Percentiles rank a stretch among this genome's conserved stretches.
Conservation (phyloP, 805 yeast species). For the Wickerhamiella azymoides region DNA sequence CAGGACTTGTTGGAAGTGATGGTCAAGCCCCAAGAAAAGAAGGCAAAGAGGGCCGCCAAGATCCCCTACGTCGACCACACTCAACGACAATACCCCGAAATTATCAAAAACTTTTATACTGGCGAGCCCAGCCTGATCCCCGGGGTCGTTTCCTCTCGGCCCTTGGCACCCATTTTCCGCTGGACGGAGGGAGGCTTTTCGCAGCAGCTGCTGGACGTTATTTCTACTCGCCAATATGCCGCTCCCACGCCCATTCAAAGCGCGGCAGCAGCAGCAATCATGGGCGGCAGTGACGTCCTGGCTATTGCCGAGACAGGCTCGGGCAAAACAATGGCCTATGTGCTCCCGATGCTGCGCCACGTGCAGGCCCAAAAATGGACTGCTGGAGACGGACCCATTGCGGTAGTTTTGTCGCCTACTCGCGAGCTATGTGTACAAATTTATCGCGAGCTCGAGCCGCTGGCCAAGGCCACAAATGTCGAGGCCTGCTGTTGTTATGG, state of each 20-base stretch:
- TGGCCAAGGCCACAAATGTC: constrained; percentile 38
- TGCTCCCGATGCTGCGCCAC: constrained; percentile 74
- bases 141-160: background rate
- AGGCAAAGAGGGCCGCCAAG: background rate
- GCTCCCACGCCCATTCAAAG: constrained; percentile 80
- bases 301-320: constrained; percentile 96
- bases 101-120: constrained; percentile 7
- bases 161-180: constrained; percentile 28
- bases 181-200: constrained; percentile 82
- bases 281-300: constrained; percentile 80
- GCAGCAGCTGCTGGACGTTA: constrained; percentile 36
- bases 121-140: background rate
- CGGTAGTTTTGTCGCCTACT: constrained; percentile 75
- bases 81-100: constrained; percentile 28
- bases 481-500: constrained; percentile 76
- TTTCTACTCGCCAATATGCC: constrained; percentile 39
- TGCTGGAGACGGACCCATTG: constrained; percentile 55
- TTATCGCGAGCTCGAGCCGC: constrained; percentile 45
- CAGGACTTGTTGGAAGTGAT: background rate
- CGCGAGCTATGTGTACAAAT: constrained; percentile 85
- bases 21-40: background rate
- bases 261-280: constrained; percentile 79
- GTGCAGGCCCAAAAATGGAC: constrained; percentile 56
- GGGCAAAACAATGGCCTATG: constrained; percentile 83
- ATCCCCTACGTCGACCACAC: constrained; percentile 37